Evolutionary conservation across 1,284 basidiomycete genomes (phyloP).

Genomic region (Ceratobasidium sp.): DNA sequence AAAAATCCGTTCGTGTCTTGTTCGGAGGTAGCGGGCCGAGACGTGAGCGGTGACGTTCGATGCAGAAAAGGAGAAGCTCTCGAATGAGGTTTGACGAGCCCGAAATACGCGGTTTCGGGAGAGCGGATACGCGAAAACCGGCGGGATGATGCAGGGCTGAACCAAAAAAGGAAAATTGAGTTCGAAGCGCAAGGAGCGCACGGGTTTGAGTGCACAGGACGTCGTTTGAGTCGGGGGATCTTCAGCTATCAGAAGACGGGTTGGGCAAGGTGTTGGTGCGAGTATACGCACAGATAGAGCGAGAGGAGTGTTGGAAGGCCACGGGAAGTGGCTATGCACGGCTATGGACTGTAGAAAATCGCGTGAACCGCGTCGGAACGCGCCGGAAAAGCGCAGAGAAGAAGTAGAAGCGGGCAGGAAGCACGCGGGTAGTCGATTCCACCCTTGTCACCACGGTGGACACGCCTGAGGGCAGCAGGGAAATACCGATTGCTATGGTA

Average conservation of each 20-base stretch:
- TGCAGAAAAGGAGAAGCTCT: too few species aligned
- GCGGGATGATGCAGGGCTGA: too few species aligned
- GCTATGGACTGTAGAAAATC: not conserved
- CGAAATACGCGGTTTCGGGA: too few species aligned
- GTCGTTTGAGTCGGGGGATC: too few species aligned
- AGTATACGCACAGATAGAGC: not conserved
- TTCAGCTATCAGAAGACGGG: not conserved
- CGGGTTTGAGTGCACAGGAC: too few species aligned
- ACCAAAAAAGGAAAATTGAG: too few species aligned
- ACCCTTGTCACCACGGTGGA: slow-evolving; percentile 22
- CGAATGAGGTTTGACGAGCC: too few species aligned
- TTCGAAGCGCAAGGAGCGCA: too few species aligned
- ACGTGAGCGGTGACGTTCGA: too few species aligned
- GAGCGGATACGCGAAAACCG: too few species aligned
- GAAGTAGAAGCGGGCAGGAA: not conserved
- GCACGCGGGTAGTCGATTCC: not conserved
- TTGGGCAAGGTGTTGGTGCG: not conserved
- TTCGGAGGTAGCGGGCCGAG: too few species aligned
- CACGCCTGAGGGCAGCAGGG: slow-evolving; percentile 10
- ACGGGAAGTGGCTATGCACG: not conserved
- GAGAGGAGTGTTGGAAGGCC: not conserved
- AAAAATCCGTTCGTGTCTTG: too few species aligned
- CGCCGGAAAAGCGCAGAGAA: not conserved
- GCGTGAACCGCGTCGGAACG: not conserved
- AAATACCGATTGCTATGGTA: not conserved